These are phyloP conservation scores for Emericellopsis cladophorae DNA, from an alignment of 2,329 filamentous ascomycete genomes.

Conservation along the genomic window DNA sequence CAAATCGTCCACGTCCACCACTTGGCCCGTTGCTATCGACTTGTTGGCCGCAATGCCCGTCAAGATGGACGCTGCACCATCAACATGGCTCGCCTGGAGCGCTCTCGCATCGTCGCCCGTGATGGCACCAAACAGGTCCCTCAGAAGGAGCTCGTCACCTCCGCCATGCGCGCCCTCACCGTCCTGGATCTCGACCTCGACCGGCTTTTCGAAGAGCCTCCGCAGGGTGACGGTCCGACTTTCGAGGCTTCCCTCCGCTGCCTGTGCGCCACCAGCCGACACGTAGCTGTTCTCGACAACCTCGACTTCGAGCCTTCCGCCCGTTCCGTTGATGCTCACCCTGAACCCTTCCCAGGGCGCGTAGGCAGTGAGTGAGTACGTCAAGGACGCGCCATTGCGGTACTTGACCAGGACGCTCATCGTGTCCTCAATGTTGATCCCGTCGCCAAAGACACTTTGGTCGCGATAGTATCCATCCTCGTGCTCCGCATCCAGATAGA, in stretches of 20 bases:
- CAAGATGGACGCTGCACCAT: slow-evolving; percentile 45
- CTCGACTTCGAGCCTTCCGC: slow-evolving; percentile 45
- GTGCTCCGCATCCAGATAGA: slow-evolving; percentile 51
- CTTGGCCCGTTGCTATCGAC: slow-evolving; percentile 43
- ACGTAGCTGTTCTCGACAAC: slow-evolving; percentile 51
- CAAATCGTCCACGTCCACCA: slow-evolving; percentile 36
- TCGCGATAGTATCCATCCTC: slow-evolving; percentile 51
- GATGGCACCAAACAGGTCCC: slow-evolving; percentile 39
- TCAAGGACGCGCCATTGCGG: slow-evolving; percentile 40
- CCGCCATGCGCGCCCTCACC: slow-evolving; percentile 46
- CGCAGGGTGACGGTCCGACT: slow-evolving; percentile 33
- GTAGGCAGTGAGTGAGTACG: slow-evolving; percentile 47
- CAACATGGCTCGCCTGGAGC: slow-evolving; percentile 43
- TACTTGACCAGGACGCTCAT: slow-evolving; percentile 49
- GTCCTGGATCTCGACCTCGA: slow-evolving; percentile 37
- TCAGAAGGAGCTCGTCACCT: slow-evolving; percentile 42
- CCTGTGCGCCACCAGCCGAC: slow-evolving; percentile 46
- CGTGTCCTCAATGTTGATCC: slow-evolving; percentile 52
- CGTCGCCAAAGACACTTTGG: slow-evolving; percentile 49
- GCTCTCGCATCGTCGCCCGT: slow-evolving; percentile 34
- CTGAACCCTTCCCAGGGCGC: slow-evolving; percentile 51
- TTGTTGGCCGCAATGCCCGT: slow-evolving; percentile 47
- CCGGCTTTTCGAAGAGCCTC: slow-evolving; percentile 42
- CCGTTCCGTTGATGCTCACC: slow-evolving; percentile 44
- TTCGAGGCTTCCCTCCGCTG: slow-evolving; percentile 39